phyloP scores from a whole-genome alignment of 768 basidiomycete species.

The Artomyces pyxidatus region DNA sequence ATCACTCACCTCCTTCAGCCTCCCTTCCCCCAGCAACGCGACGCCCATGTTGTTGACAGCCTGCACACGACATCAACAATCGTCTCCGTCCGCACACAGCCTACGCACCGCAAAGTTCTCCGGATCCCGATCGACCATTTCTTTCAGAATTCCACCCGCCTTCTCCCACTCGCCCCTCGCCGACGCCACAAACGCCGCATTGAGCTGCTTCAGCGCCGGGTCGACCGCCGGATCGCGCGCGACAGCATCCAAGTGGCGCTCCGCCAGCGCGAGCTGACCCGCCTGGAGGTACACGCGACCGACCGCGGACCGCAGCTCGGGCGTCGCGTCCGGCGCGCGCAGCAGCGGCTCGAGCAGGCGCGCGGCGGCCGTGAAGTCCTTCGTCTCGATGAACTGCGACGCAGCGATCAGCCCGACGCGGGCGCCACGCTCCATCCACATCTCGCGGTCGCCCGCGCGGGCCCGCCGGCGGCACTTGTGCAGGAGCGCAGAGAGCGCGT shows the following conservation, averaged over 20 bases:
- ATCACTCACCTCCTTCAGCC: slow-evolving; percentile 52
- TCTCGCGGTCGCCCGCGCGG: slow-evolving; percentile 23
- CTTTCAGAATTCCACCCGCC: slow-evolving; percentile 38
- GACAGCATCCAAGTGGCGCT: slow-evolving; percentile 47
- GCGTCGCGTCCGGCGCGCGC: slow-evolving; percentile 29
- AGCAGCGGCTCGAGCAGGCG: slow-evolving; percentile 64
- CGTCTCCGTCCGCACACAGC: background rate
- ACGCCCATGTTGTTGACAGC: slow-evolving; percentile 77
- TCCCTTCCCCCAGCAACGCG: slow-evolving; percentile 60
- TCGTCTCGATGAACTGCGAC: slow-evolving; percentile 79
- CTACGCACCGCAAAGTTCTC: slow-evolving; percentile 52
- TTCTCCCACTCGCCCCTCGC: slow-evolving; percentile 65
- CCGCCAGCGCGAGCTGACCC: slow-evolving; percentile 55
- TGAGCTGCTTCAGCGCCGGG: slow-evolving; percentile 41
- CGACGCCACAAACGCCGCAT: slow-evolving; percentile 54
- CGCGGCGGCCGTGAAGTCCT: slow-evolving; percentile 68
- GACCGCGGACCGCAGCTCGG: slow-evolving; percentile 58
- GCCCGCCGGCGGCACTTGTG: slow-evolving; percentile 44
- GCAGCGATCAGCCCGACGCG: slow-evolving; percentile 73
- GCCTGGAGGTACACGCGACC: slow-evolving; percentile 70
- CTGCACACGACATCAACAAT: slow-evolving; percentile 23
- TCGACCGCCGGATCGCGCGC: slow-evolving; percentile 35
- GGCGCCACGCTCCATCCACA: slow-evolving; percentile 81
- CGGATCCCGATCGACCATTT: slow-evolving; percentile 41
- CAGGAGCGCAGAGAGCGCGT: slow-evolving; percentile 59